Evolutionary conservation across 371 early-diverging fungal species (phyloP).

Genomic region (Mortierella sp.): DNA sequence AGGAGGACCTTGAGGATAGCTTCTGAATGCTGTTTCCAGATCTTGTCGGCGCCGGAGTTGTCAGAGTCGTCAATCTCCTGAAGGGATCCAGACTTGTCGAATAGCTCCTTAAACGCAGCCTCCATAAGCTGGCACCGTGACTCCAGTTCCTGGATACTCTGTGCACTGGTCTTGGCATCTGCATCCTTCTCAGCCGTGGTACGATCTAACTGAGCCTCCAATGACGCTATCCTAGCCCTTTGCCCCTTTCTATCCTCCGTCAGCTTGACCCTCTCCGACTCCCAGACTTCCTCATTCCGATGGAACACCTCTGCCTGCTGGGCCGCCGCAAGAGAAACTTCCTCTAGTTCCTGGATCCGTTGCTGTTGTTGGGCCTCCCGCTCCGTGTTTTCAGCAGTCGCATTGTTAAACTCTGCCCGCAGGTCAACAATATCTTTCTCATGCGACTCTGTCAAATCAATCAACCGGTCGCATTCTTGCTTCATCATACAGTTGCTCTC

Average conservation of each 20-base stretch:
- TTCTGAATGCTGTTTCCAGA: conserved; percentile 31
- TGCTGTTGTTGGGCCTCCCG: conserved; percentile 8
- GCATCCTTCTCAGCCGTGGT: background rate
- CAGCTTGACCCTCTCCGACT: conserved; percentile 18
- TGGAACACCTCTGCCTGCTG: conserved; percentile 30
- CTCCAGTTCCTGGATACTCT: conserved; percentile 29
- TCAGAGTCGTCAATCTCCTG: background rate
- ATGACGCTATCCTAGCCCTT: conserved; percentile 1
- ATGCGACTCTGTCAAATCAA: conserved; percentile 4
- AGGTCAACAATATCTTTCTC: conserved; percentile 21
- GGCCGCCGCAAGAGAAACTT: background rate
- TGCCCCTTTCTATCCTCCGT: conserved; percentile 9
- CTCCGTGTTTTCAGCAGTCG: conserved; percentile 20
- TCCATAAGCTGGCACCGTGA: conserved; percentile 37
- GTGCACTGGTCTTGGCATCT: conserved; percentile 24
- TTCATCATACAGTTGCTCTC: conserved; percentile 24
- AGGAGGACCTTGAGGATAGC: conserved; percentile 22
- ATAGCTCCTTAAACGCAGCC: conserved; percentile 28
- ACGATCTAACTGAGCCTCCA: conserved; percentile 20
- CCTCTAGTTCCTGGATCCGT: conserved; percentile 37
- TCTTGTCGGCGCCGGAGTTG: background rate
- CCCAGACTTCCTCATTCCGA: conserved; percentile 34
- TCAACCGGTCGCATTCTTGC: conserved; percentile 22
- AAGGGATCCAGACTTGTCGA: conserved; percentile 20
- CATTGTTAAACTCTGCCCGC: conserved; percentile 18